phyloP scores from a whole-genome alignment of 2,329 filamentous ascomycete species.

The Herpomyces periplanetae region DNA sequence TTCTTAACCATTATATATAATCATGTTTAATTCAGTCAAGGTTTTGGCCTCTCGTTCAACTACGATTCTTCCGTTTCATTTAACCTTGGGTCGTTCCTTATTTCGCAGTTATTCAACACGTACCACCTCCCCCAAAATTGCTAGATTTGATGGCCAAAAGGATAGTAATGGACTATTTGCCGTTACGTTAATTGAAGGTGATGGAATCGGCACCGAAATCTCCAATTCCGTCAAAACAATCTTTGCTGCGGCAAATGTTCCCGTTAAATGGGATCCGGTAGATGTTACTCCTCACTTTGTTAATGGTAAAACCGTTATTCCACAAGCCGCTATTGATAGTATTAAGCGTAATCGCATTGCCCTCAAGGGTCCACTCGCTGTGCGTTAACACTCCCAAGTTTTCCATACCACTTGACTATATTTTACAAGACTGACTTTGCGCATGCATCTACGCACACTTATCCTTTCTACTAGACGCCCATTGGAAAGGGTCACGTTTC shows the following conservation, averaged over 20 bases:
- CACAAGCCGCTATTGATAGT: constrained; percentile 62
- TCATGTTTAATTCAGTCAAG: too few relatives aligned
- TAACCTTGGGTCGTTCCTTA: too few relatives aligned
- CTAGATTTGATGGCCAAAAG: too few relatives aligned
- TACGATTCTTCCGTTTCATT: too few relatives aligned
- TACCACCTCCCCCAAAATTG: too few relatives aligned
- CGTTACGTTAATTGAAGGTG: constrained; percentile 89
- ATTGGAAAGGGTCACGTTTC: constrained; percentile 97
- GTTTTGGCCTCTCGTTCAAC: too few relatives aligned
- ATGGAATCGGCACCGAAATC: constrained; percentile 94
- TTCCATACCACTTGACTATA: not conserved
- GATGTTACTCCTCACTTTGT: constrained; percentile 78
- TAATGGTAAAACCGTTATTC: constrained; percentile 81
- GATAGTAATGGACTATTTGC: constrained; percentile 90
- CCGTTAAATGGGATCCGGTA: constrained; percentile 83
- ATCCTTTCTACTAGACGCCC: constrained; percentile 22
- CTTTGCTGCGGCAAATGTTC: constrained; percentile 65
- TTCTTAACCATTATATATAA: too few relatives aligned
- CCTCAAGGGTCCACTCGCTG: constrained; percentile 82
- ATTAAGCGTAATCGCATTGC: constrained; percentile 87
- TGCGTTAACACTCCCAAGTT: constrained; percentile 11
- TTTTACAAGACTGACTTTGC: constrained; percentile 1
- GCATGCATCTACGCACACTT: constrained; percentile 5
- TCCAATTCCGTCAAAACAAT: constrained; percentile 95
- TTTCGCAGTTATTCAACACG: too few relatives aligned